Percentiles rank a stretch among this genome's conserved stretches.
phyloP scores from a whole-genome alignment of 345 rosid genomes.

The rapeseed (Brassica napus) region Da-Ae NC_063446.1:61403001-61403500 shows the following conservation, averaged over 20 bases:
- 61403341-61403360: neutral
- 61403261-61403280: too few relatives aligned
- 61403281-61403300: too few relatives aligned
- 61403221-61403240: too few relatives aligned
- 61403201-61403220: neutral
- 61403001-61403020: slow-evolving; percentile 3
- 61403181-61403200: neutral
- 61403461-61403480: neutral
- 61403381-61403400: slow-evolving; percentile 10
- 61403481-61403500: neutral
- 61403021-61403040: neutral
- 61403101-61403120: too few relatives aligned
- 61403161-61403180: neutral
- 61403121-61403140: too few relatives aligned
- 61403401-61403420: neutral
- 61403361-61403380: neutral
- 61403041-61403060: neutral
- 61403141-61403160: neutral
- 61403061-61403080: slow-evolving; percentile 3
- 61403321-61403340: too few relatives aligned
- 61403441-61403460: too few relatives aligned
- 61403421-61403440: neutral
- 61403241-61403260: too few relatives aligned
- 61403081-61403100: neutral
- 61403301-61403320: too few relatives aligned